Conservation (phyloP, 805 yeast genomes). For the Ogataea thermomethanolica region DNA sequence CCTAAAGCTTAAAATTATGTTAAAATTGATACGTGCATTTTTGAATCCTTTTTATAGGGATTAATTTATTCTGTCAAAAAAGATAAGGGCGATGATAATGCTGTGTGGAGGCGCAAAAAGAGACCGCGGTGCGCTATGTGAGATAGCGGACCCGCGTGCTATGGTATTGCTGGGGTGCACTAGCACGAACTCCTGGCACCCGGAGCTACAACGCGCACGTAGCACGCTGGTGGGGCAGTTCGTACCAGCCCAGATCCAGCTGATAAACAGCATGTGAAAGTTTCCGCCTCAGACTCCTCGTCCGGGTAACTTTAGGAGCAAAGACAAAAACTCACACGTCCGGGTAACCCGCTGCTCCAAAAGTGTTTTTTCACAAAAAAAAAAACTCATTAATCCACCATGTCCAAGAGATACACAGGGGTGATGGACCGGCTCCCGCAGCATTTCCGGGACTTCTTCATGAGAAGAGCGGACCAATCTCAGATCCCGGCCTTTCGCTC, state of each 20-base stretch:
- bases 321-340: no score
- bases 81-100: conserved; percentile 4
- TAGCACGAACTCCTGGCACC: no score
- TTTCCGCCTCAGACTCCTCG: no score
- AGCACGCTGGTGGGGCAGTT: no score
- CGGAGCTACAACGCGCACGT: no score
- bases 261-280: no score
- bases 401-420: conserved; percentile 31
- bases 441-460: conserved; percentile 28
- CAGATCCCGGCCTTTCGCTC: conserved; percentile 33
- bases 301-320: no score
- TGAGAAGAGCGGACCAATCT: conserved; percentile 26
- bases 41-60: conserved; percentile 4
- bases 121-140: background rate
- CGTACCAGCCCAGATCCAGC: no score
- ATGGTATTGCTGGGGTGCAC: no score
- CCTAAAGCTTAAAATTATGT: no score
- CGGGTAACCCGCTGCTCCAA: background rate
- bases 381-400: background rate
- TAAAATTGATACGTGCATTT: no score
- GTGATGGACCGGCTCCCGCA: conserved; percentile 31
- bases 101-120: background rate
- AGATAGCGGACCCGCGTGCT: background rate
- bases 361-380: background rate
- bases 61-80: conserved; percentile 6